Conservation (phyloP, 306 rosid species). For the Sicyos edulis region DNA sequence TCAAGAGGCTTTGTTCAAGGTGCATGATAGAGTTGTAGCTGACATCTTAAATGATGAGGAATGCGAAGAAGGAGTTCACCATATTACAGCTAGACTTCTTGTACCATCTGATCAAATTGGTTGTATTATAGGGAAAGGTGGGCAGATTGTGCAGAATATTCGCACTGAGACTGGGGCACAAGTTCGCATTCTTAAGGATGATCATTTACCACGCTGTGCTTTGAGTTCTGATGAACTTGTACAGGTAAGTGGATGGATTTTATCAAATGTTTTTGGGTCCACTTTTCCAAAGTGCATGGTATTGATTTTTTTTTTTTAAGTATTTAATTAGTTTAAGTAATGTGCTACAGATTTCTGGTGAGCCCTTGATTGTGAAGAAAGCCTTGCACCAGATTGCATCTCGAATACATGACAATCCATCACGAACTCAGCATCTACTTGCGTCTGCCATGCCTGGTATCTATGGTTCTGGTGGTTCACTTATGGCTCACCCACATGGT, state of each 20-base stretch:
- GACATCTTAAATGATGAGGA: constrained; percentile 80
- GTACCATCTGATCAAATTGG: constrained; percentile 99
- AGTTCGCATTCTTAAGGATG: constrained; percentile 93
- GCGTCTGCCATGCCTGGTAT: constrained; percentile 50
- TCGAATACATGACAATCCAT: constrained; percentile 87
- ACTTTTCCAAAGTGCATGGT: not conserved
- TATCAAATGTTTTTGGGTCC: too few species aligned
- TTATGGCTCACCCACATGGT: constrained; percentile 64
- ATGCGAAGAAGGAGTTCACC: constrained; percentile 48
- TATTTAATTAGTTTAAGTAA: constrained; percentile 18
- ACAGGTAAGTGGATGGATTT: constrained; percentile 47
- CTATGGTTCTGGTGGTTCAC: constrained; percentile 56
- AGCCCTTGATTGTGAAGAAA: constrained; percentile 65
- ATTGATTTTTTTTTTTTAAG: not conserved
- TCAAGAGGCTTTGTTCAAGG: constrained; percentile 78
- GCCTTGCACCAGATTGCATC: constrained; percentile 76
- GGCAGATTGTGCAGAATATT: constrained; percentile 76
- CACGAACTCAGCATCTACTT: constrained; percentile 86
- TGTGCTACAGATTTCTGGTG: constrained; percentile 71
- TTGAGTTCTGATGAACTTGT: constrained; percentile 88
- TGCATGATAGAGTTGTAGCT: constrained; percentile 85
- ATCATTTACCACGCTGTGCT: constrained; percentile 75
- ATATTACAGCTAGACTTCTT: constrained; percentile 71
- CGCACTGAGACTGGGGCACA: constrained; percentile 90
- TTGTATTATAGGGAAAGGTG: constrained; percentile 91